These are phyloP conservation scores for Styphnolobium japonicum DNA, from an alignment of 306 rosid species.

Conservation along the genomic window DNA sequence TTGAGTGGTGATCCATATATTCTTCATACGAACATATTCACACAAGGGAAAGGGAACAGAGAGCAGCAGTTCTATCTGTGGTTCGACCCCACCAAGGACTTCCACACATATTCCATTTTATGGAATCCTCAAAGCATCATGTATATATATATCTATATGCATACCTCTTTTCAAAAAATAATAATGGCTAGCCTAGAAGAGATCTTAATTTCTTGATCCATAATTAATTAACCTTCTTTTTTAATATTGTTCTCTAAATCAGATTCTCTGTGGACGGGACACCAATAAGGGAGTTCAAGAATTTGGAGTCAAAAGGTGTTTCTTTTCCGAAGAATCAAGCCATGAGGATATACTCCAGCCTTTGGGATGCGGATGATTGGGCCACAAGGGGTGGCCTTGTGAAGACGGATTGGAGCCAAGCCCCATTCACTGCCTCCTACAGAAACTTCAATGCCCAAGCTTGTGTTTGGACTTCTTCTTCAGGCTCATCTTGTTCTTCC, in stretches of 20 bases:
- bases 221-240: not conserved
- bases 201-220: not conserved
- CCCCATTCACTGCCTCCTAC: slow-evolving; percentile 64
- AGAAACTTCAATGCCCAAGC: slow-evolving; percentile 46
- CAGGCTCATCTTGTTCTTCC: slow-evolving; percentile 40
- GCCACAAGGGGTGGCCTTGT: slow-evolving; percentile 71
- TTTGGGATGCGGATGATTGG: slow-evolving; percentile 69
- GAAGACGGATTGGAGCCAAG: slow-evolving; percentile 59
- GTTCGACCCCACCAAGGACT: slow-evolving; percentile 66
- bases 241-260: not conserved
- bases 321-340: slow-evolving; percentile 49
- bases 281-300: slow-evolving; percentile 66
- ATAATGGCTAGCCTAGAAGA: not conserved
- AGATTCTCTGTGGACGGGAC: slow-evolving; percentile 59
- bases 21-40: slow-evolving; percentile 59
- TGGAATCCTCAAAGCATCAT: slow-evolving; percentile 66
- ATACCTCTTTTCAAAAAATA: not conserved
- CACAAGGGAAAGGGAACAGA: slow-evolving; percentile 59
- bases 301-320: slow-evolving; percentile 54
- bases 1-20: slow-evolving; percentile 67
- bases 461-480: slow-evolving; percentile 37
- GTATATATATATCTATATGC: slow-evolving; percentile 18
- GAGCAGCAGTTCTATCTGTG: slow-evolving; percentile 64
- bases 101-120: slow-evolving; percentile 59
- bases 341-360: slow-evolving; percentile 56